A percentile compares a stretch with the other conserved stretches of the same genome.
phyloP scores from a whole-genome alignment of 371 early-diverging fungal genomes.

The Mucor circinelloides region DNA sequence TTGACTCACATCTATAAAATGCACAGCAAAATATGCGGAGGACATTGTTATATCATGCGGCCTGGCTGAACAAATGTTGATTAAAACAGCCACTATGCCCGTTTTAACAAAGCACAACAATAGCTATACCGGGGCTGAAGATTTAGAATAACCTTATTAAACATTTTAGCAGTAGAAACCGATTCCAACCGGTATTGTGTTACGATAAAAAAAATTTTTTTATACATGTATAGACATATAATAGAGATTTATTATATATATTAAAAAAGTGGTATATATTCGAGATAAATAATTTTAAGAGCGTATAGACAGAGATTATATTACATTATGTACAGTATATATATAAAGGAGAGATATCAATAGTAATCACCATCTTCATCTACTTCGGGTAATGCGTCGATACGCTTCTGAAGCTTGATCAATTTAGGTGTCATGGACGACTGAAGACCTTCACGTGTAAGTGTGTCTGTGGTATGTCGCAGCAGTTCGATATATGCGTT shows the following conservation, averaged over 20 bases:
- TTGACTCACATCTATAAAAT: background rate
- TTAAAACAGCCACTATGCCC: background rate
- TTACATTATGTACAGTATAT: background rate
- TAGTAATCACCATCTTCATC: slow-evolving; percentile 8
- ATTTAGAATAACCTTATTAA: background rate
- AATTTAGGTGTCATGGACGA: slow-evolving; percentile 31
- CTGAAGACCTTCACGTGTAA: slow-evolving; percentile 31
- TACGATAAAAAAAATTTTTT: slow-evolving; percentile 1
- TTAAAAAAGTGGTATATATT: background rate
- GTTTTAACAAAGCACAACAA: background rate
- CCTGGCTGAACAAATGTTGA: background rate
- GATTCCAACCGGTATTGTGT: slow-evolving; percentile 4
- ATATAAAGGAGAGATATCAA: background rate
- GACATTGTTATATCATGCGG: background rate
- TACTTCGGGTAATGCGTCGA: slow-evolving; percentile 26
- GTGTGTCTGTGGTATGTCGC: slow-evolving; percentile 18
- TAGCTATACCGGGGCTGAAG: background rate
- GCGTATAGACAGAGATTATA: background rate
- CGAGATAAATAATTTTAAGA: background rate
- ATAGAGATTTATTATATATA: background rate
- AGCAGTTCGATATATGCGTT: slow-evolving; percentile 30
- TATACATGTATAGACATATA: background rate
- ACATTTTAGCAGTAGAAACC: background rate
- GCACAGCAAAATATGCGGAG: background rate
- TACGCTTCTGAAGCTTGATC: slow-evolving; percentile 26